A percentile compares a stretch with the other conserved stretches of the same genome.
These are phyloP conservation scores for Phytopythium vexans DNA, from an alignment of 352 stramenopile species.

Conservation along the genomic window DNA sequence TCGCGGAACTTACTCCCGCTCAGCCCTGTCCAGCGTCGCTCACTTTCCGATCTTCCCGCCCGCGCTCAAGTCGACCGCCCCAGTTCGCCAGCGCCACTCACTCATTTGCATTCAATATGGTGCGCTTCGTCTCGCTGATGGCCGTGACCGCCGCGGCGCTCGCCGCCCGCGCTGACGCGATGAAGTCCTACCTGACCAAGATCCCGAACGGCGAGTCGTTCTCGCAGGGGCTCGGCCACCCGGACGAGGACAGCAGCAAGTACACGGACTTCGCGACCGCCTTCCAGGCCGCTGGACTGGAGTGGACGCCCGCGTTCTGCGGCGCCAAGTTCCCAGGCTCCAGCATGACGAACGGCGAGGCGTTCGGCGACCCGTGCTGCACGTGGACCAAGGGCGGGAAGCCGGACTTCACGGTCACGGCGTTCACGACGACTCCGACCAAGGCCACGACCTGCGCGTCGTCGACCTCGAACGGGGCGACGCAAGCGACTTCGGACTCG, in stretches of 20 bases:
- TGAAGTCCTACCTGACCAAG: constrained; percentile 30
- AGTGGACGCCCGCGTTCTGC: constrained; percentile 30
- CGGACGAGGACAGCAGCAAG: constrained; percentile 13
- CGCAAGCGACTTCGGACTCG: too few species aligned
- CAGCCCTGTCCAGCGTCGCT: too few species aligned
- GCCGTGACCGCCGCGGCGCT: constrained; percentile 1
- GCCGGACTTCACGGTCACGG: constrained; percentile 20
- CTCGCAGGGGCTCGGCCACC: constrained; percentile 33
- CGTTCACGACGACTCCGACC: constrained; percentile 18
- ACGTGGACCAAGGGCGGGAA: constrained; percentile 31
- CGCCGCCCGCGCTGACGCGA: constrained; percentile 6
- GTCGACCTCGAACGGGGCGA: too few species aligned
- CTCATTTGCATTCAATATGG: too few species aligned
- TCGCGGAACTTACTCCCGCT: too few species aligned
- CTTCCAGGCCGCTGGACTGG: constrained; percentile 22
- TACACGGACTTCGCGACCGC: constrained; percentile 33
- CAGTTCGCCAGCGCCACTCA: too few species aligned
- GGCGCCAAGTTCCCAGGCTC: constrained; percentile 29
- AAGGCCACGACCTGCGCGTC: constrained; percentile 7
- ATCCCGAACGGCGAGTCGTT: constrained; percentile 40
- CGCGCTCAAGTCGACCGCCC: too few species aligned
- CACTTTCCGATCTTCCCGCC: too few species aligned
- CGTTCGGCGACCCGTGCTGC: constrained; percentile 24
- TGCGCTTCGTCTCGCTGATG: neutral
- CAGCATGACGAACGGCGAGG: constrained; percentile 29